Conservation (phyloP, 257 asterid species). For the Datura wrightii region DNA sequence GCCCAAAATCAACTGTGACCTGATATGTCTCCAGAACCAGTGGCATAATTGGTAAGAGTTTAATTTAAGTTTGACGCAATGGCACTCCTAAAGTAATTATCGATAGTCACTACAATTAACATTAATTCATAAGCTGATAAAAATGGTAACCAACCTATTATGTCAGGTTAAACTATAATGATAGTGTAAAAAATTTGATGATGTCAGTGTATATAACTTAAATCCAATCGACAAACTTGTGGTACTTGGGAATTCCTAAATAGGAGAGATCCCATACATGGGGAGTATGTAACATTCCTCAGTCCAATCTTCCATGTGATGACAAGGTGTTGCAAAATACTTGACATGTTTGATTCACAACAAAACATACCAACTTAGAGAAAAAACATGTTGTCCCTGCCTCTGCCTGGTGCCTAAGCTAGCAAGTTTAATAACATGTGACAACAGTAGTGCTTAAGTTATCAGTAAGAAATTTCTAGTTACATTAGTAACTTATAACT, state of each 20-base stretch:
- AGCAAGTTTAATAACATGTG: neutral
- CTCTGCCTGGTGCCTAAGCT: neutral
- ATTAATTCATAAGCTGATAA: neutral
- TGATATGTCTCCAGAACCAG: neutral
- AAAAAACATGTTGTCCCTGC: neutral
- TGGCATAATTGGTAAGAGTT: neutral
- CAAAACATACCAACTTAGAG: neutral
- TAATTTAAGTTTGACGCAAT: neutral
- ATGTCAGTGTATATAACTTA: neutral
- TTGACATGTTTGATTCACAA: constrained; percentile 14
- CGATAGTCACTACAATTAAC: neutral
- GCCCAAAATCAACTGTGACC: neutral
- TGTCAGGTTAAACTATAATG: neutral
- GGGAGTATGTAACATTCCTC: neutral
- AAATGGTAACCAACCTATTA: neutral
- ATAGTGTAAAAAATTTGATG: neutral
- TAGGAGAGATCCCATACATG: neutral
- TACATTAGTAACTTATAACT: neutral
- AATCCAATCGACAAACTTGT: neutral
- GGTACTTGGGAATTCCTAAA: neutral
- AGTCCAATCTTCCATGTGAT: neutral
- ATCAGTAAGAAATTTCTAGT: neutral
- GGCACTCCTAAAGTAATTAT: neutral
- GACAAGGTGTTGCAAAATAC: neutral
- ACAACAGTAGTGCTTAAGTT: neutral